These are phyloP conservation scores for Pyrenochaeta sp. DNA, from an alignment of 2,329 filamentous ascomycete genomes.

Conservation along the genomic window DNA sequence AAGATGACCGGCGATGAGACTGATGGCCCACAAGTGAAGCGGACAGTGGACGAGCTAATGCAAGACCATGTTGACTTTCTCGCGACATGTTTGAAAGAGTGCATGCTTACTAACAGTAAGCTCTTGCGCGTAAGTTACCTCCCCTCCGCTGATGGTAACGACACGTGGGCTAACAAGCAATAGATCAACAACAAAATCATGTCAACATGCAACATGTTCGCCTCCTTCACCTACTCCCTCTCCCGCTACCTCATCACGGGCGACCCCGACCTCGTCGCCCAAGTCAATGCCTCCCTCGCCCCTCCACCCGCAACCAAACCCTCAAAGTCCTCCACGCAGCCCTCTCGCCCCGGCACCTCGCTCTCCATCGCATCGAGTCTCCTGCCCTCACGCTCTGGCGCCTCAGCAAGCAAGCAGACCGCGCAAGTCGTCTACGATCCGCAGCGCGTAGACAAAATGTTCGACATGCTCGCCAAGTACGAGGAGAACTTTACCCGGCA, in stretches of 20 bases:
- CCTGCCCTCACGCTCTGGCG: slow-evolving; percentile 13
- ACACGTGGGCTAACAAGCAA: slow-evolving; percentile 6
- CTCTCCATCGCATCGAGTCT: too few species aligned
- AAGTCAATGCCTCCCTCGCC: slow-evolving; percentile 63
- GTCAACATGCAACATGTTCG: slow-evolving; percentile 94
- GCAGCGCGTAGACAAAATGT: slow-evolving; percentile 73
- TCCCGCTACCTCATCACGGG: slow-evolving; percentile 83
- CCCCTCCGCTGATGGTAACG: neutral
- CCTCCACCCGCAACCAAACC: slow-evolving; percentile 7
- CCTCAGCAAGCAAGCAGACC: slow-evolving; percentile 19
- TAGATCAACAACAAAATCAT: slow-evolving; percentile 98
- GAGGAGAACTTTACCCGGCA: slow-evolving; percentile 93
- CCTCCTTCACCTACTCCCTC: slow-evolving; percentile 85
- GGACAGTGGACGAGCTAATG: slow-evolving; percentile 97
- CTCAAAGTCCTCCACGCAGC: slow-evolving; percentile 14
- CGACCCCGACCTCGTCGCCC: slow-evolving; percentile 76
- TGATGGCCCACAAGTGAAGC: slow-evolving; percentile 58
- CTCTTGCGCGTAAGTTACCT: slow-evolving; percentile 75
- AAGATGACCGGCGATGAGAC: slow-evolving; percentile 34
- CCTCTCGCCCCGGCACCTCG: too few species aligned
- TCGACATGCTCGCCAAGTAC: slow-evolving; percentile 88
- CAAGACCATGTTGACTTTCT: slow-evolving; percentile 98
- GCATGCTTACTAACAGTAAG: slow-evolving; percentile 98
- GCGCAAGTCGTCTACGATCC: slow-evolving; percentile 62
- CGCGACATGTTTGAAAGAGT: slow-evolving; percentile 97